These are phyloP conservation scores for Coemansia reversa DNA, from an alignment of 192 early-diverging fungal genomes.

Conservation along the genomic window DNA sequence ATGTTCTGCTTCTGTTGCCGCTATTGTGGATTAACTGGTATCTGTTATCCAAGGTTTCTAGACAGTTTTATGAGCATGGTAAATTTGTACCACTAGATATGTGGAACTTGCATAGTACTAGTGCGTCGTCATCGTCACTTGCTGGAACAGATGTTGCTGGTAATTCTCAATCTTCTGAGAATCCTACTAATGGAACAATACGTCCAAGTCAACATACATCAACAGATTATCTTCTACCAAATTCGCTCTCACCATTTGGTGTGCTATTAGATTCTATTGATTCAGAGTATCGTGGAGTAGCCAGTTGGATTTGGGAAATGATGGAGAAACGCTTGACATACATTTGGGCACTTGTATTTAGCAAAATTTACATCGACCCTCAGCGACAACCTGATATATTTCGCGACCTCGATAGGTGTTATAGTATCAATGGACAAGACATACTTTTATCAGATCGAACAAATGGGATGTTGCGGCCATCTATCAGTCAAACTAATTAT, in stretches of 20 bases:
- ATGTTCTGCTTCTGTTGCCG: slow-evolving; percentile 44
- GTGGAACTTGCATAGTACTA: slow-evolving; percentile 6
- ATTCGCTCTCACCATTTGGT: slow-evolving; percentile 29
- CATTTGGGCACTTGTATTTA: slow-evolving; percentile 23
- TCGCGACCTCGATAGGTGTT: slow-evolving; percentile 37
- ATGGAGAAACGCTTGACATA: background rate
- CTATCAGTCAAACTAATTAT: slow-evolving; percentile 9
- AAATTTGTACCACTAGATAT: slow-evolving; percentile 41
- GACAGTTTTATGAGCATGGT: slow-evolving; percentile 46
- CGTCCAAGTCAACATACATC: slow-evolving; percentile 40
- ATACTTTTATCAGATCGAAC: background rate
- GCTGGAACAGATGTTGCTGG: background rate
- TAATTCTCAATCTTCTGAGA: background rate
- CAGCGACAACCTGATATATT: slow-evolving; percentile 28
- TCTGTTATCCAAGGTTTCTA: slow-evolving; percentile 33
- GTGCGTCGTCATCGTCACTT: background rate
- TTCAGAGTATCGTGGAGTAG: slow-evolving; percentile 16
- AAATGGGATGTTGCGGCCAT: background rate
- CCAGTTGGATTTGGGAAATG: slow-evolving; percentile 14
- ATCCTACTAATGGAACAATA: background rate
- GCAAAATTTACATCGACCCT: slow-evolving; percentile 50
- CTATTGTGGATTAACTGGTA: slow-evolving; percentile 48
- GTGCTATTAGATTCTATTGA: slow-evolving; percentile 21
- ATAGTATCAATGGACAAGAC: slow-evolving; percentile 25
- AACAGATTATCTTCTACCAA: slow-evolving; percentile 44